A percentile compares a stretch with the other conserved stretches of the same genome.
Evolutionary conservation across 2,329 filamentous ascomycete species (phyloP).

Genomic region (Verticillium tricorpus): DNA sequence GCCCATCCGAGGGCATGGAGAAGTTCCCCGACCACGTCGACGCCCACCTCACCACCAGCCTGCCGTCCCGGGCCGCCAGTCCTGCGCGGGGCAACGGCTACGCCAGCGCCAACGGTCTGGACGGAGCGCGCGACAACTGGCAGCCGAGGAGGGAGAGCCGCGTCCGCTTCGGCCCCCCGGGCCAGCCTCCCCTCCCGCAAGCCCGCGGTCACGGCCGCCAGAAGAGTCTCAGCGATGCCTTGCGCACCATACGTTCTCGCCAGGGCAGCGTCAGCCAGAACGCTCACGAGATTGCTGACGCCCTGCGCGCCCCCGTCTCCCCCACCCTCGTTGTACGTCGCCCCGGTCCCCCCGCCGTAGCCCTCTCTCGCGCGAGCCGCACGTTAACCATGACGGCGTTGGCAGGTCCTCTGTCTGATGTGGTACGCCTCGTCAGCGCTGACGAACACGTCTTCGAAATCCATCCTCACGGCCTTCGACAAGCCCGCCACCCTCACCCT

Average conservation of each 20-base stretch:
- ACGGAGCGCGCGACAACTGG: constrained; percentile 50
- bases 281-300: constrained; percentile 88
- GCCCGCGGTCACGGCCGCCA: constrained; percentile 59
- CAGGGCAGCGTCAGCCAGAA: constrained; percentile 87
- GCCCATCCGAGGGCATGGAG: constrained; percentile 34
- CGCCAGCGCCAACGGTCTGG: constrained; percentile 16
- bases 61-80: constrained; percentile 13
- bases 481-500: constrained; percentile 90
- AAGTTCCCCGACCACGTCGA: constrained; percentile 56
- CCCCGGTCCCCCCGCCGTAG: neutral
- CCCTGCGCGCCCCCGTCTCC: constrained; percentile 84
- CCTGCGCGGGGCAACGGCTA: constrained; percentile 23
- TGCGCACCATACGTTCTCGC: constrained; percentile 74
- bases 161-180: constrained; percentile 1
- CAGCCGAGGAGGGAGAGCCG: constrained; percentile 50
- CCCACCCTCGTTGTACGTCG: constrained; percentile 74
- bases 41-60: constrained; percentile 17
- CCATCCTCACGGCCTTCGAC: constrained; percentile 86
- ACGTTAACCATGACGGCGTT: constrained; percentile 8
- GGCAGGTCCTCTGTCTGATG: constrained; percentile 73
- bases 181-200: neutral
- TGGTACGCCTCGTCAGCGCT: constrained; percentile 96
- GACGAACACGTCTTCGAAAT: constrained; percentile 96
- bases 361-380: neutral
- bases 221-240: constrained; percentile 86